Conservation (phyloP, 805 yeast genomes). For the Isabelozyma gotoi region DNA sequence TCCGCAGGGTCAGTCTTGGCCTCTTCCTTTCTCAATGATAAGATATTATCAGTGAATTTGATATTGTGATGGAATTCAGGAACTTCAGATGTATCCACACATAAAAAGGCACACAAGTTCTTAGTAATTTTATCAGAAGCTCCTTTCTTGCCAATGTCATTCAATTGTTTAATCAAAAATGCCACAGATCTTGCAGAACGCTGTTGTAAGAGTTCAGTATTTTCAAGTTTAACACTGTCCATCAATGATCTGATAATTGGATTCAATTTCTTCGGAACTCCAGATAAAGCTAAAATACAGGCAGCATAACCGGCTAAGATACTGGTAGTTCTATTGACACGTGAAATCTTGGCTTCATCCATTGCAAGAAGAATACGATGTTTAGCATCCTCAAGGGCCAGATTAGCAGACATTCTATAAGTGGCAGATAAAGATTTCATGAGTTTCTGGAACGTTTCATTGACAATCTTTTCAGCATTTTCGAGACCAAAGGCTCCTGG, state of each 20-base stretch:
- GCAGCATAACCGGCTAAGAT: slow-evolving; percentile 78
- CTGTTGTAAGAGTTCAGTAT: slow-evolving; percentile 59
- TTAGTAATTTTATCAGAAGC: slow-evolving; percentile 88
- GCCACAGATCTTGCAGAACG: slow-evolving; percentile 73
- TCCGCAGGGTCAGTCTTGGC: slow-evolving; percentile 61
- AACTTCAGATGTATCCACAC: slow-evolving; percentile 94
- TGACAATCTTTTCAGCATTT: slow-evolving; percentile 67
- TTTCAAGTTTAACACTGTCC: slow-evolving; percentile 87
- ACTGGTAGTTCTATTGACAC: slow-evolving; percentile 50
- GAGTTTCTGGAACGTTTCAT: slow-evolving; percentile 65
- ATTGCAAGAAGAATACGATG: slow-evolving; percentile 66
- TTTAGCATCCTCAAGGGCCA: slow-evolving; percentile 76
- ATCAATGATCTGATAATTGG: slow-evolving; percentile 86
- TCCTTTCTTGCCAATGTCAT: slow-evolving; percentile 55
- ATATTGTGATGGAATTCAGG: slow-evolving; percentile 82
- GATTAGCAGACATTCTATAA: slow-evolving; percentile 66
- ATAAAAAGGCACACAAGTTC: slow-evolving; percentile 86
- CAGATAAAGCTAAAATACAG: slow-evolving; percentile 60
- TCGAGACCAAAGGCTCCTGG: slow-evolving; percentile 86
- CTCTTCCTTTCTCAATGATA: slow-evolving; percentile 81
- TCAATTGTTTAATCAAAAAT: slow-evolving; percentile 58
- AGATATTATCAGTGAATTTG: slow-evolving; percentile 50
- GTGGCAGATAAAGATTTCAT: slow-evolving; percentile 63
- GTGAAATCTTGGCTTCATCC: slow-evolving; percentile 60
- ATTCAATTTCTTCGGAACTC: slow-evolving; percentile 83